Evolutionary conservation across 1,139 yeast species (phyloP), one percentile per base, ranked within the genome.

Genomic region (Geotrichum reessii): DNA sequence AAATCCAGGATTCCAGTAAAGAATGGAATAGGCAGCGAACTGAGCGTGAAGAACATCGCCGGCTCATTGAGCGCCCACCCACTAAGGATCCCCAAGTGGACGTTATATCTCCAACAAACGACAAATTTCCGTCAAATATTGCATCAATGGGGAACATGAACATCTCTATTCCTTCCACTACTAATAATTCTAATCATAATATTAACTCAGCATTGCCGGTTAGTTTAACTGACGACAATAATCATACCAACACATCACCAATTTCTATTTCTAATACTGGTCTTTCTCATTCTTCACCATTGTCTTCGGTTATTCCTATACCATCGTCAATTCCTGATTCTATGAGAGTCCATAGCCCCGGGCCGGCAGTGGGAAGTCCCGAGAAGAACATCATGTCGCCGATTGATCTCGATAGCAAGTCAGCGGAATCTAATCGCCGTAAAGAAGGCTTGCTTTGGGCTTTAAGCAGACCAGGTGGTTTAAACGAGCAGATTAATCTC

Each of bases 371-470:
- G 22, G 56, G 59, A 17, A 57, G 59, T 21, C 59, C 59, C 4
- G 59, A 57, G 44, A 57, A 57, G 51, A 8, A 47, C n/a, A 14
- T 22, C 14, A 25, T 42, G 52, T 24, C 58, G 14, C 56, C 58
- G 28, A 47, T 44, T 42, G 58, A 50, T 12, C 8, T n/a, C n/a
- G 58, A 50, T 11, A 62, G 51, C 14, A 59, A 50, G 25, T 55
- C 53, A 24, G 33, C 54, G 3, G 55, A 61, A 14, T 50, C 50
- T 19, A 31, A 44, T 22, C 57, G 53, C 27, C 69, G 71, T 53
- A 79, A 78, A 61, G 81, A 78, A 52, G 92, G 92, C 0, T 77
- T 86, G 24, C 70, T 86, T 17, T 85, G 85, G 77, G 82, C 88
- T 0, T 69, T 76, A 70, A 73, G 74, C 27, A 68, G 77, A 17